Base-by-base conservation (phyloP, 176 grass and related monocot genomes). In the Tillandsia leiboldiana region DNA sequence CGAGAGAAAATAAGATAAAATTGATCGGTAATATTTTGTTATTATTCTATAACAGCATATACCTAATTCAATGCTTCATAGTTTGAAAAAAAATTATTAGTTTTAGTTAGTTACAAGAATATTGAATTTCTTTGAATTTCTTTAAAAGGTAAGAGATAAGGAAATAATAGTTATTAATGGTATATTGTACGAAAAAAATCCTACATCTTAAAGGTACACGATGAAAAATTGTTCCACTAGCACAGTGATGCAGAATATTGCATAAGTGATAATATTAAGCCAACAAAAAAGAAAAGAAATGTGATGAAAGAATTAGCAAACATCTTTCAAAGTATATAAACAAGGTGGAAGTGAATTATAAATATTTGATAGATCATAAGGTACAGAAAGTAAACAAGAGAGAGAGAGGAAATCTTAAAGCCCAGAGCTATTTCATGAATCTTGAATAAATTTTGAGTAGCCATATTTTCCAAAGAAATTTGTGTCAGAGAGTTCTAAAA, bases 331-430 rank as follows among this genome's bases (percentile, higher is more conserved):
- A 56, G 15, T n/a, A 56, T 56, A 15, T 56, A 56, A 56, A 56
- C 52, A 56, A 56, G 15, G 15, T 56, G 1, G 52, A 56, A 56
- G 52, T 13, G 11, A 56, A 56, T 12, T 12, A 56, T n/a, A n/a
- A 56, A 56, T 56, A n/a, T 11, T 3, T 12, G 15, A 56, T n/a
- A 12, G 13, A 56, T n/a, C 13, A n/a, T 10, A 56, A 10, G 56
- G 56, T 18, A 61, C 33, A 22, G 17, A 61, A 61, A 23, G 5
- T 10, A 15, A 17, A 18, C 12, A 61, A 18, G 15, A 61, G 56
- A 61, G 8, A 68, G 26, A 70, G 69, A 77, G 64, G 12, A 74
- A 74, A 15, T 48, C 59, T 29, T 10, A 27, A 75, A 75, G 15
- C 12, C 22, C 1, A 62, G 49, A 11, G 66, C n/a, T 13, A 66